Evolutionary conservation across 2,329 filamentous ascomycete species (phyloP), one percentile per base, ranked within the genome.

Genomic region (Fusarium musae): DNA sequence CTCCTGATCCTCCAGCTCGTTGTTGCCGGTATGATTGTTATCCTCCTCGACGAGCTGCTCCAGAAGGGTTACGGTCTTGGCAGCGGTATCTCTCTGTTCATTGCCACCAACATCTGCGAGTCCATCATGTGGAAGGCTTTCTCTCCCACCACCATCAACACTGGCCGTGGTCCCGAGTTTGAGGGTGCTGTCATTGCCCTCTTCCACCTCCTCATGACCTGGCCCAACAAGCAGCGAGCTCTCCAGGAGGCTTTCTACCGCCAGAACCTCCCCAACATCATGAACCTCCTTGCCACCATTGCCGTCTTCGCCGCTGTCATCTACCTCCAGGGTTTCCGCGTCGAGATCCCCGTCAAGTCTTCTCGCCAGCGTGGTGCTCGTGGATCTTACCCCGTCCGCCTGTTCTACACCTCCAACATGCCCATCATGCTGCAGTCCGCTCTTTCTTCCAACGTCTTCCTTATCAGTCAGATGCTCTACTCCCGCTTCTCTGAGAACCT

Each of bases 361-460:
- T 96, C 95, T 79, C 95, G 96, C 86, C 96, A 99, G 90, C 95
- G 96, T 89, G 96, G 96, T 85, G 96, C 97, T 83, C 96, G 96
- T 80, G 97, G 96, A 81, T 97, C 95, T 44, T 99, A 98, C 90
- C 96, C 96, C 80, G 91, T 99, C 84, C 96, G 97, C 81, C 93
- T 99, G 69, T 99, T 99, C 91, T 99, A 99, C 88, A 99, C 96
- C 82, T 98, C 95, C 84, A 99, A 99, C 93, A 99, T 99, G 97
- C 96, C 96, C 82, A 99, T 99, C 87, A 99, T 99, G 96, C 90
- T 99, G 84, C 97, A 99, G 88, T 98, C 96, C 53, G 96, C 96
- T 78, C 91, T 99, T 78, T 97, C 94, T 77, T 98, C 96, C 89
- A 99, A 99, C 89, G 91, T 99, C 86, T 99, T 99, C 92, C 88